Conservation (phyloP, 2,329 filamentous ascomycete genomes). For the Phialophora verrucosa region DNA sequence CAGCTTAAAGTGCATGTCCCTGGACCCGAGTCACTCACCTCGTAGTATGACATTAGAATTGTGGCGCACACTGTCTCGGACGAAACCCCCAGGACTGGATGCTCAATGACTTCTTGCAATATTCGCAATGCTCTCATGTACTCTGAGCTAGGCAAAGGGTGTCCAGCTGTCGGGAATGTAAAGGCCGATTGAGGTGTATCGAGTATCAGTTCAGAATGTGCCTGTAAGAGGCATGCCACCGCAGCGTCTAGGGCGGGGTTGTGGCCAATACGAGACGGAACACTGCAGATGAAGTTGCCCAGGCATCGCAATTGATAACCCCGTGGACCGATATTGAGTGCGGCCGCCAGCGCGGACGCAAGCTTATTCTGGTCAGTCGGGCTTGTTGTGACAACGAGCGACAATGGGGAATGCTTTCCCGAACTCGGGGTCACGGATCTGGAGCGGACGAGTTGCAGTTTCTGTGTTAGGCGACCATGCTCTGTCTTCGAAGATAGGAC, state of each 20-base stretch:
- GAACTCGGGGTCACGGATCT: neutral
- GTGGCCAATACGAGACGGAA: constrained; percentile 9
- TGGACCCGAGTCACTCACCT: neutral
- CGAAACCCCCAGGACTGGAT: constrained; percentile 1
- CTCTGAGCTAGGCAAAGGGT: neutral
- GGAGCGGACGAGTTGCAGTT: constrained; percentile 9
- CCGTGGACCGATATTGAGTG: neutral
- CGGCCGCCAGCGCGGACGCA: neutral
- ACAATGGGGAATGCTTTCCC: neutral
- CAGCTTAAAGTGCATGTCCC: neutral
- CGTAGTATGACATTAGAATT: constrained; percentile 3
- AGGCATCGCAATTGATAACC: constrained; percentile 7
- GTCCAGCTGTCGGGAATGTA: neutral
- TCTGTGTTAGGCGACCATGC: constrained; percentile 6
- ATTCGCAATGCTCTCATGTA: constrained; percentile 8
- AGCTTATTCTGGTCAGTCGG: neutral
- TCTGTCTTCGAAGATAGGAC: constrained; percentile 5
- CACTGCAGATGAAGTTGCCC: neutral
- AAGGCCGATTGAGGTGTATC: neutral
- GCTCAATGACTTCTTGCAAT: constrained; percentile 13
- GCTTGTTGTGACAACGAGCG: neutral
- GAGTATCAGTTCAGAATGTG: neutral
- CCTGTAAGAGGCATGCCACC: neutral
- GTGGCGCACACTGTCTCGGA: constrained; percentile 7
- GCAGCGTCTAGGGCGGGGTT: constrained; percentile 8